Percentiles rank a stretch among this genome's conserved stretches.
These are phyloP conservation scores for Ajuga chamaepitys DNA, from an alignment of 257 asterid genomes.

Conservation along the genomic window DNA sequence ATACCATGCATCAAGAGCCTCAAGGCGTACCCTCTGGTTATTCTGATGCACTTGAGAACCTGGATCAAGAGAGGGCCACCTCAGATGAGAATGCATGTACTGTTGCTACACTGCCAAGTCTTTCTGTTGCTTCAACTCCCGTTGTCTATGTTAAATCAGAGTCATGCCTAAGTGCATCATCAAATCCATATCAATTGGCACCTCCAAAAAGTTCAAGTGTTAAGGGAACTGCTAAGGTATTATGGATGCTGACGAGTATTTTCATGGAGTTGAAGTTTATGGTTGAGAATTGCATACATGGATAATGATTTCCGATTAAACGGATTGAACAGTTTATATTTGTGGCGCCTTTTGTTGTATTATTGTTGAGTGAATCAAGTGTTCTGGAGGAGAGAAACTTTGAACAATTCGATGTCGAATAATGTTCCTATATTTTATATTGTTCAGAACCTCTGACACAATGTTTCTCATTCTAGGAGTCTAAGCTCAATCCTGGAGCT, in stretches of 20 bases:
- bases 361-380: not conserved
- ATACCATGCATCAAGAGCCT: conserved; percentile 14
- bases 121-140: conserved; percentile 26
- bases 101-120: conserved; percentile 24
- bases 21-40: conserved; percentile 18
- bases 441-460: conserved; percentile 7
- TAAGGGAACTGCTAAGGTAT: conserved; percentile 44
- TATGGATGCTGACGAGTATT: not conserved
- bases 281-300: not conserved
- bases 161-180: conserved; percentile 39
- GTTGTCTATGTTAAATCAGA: conserved; percentile 25
- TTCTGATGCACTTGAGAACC: conserved; percentile 28
- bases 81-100: conserved; percentile 22
- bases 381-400: not conserved
- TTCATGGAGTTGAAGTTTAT: conserved; percentile 1
- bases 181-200: conserved; percentile 28
- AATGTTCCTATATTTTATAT: not conserved
- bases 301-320: not conserved
- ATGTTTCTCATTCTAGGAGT: conserved; percentile 40
- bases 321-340: conserved; percentile 3
- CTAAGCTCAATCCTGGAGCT: conserved; percentile 89
- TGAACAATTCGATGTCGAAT: not conserved
- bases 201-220: conserved; percentile 37
- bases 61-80: conserved; percentile 21
- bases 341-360: not conserved